Evolutionary conservation across 73 alveolate genomes (phyloP).

Genomic region (Blepharisma stoltei): DNA sequence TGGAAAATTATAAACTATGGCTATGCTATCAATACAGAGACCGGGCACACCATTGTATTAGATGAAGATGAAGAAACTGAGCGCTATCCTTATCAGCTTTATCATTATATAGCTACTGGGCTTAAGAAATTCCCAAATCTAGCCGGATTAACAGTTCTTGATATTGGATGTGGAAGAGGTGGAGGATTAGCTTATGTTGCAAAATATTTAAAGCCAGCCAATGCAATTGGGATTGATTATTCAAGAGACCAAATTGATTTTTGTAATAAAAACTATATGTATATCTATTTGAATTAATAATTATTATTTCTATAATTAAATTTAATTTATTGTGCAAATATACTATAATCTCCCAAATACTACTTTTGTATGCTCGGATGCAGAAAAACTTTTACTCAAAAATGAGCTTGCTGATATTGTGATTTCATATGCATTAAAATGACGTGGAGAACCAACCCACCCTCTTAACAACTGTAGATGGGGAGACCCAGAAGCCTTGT

Average conservation of each 20-base stretch:
- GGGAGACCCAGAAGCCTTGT: too few relatives aligned
- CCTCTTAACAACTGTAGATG: too few relatives aligned
- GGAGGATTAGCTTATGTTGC: constrained; percentile 50
- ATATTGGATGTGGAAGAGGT: constrained; percentile 53
- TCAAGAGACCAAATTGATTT: constrained; percentile 29
- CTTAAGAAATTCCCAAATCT: not conserved
- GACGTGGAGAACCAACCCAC: too few relatives aligned
- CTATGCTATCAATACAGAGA: constrained; percentile 61
- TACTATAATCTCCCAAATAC: constrained; percentile 33
- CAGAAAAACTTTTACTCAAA: constrained; percentile 49
- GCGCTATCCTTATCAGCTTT: constrained; percentile 47
- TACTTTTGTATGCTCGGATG: constrained; percentile 56
- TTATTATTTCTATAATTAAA: too few relatives aligned
- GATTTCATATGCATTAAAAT: too few relatives aligned
- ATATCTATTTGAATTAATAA: too few relatives aligned
- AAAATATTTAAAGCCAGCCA: constrained; percentile 27
- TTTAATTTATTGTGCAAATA: too few relatives aligned
- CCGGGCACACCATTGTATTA: constrained; percentile 48
- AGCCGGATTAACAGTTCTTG: constrained; percentile 32
- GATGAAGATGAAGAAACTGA: constrained; percentile 49
- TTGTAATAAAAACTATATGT: constrained; percentile 26
- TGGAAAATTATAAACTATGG: constrained; percentile 73
- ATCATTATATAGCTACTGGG: constrained; percentile 43
- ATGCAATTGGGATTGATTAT: constrained; percentile 42
- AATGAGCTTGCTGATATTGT: constrained; percentile 51